phyloP scores from a whole-genome alignment of 2,329 filamentous ascomycete species.

The Aspergillus tamarii region DNA sequence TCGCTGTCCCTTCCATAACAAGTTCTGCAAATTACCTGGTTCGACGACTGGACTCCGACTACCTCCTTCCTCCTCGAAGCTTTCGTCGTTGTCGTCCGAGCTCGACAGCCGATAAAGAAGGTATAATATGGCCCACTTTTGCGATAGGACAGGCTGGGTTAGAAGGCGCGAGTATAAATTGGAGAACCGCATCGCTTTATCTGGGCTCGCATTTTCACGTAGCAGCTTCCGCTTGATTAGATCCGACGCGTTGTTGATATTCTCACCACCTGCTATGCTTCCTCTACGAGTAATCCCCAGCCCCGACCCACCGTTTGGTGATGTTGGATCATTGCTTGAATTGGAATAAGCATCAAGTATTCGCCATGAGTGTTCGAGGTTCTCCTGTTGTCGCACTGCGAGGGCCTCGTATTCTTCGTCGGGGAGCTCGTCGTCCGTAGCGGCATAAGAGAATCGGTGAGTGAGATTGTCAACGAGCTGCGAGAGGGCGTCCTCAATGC shows the following conservation, averaged over 20 bases:
- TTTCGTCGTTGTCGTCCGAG: slow-evolving; percentile 43
- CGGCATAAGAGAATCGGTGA: slow-evolving; percentile 38
- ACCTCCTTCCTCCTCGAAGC: slow-evolving; percentile 28
- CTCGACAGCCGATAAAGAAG: slow-evolving; percentile 84
- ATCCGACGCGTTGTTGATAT: slow-evolving; percentile 87
- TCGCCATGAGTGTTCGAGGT: slow-evolving; percentile 43
- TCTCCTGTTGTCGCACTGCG: slow-evolving; percentile 36
- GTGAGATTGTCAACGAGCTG: slow-evolving; percentile 48
- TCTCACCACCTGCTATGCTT: slow-evolving; percentile 40
- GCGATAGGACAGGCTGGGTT: slow-evolving; percentile 85
- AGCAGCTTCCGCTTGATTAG: slow-evolving; percentile 88
- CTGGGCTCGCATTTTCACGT: slow-evolving; percentile 71
- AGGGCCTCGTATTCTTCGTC: slow-evolving; percentile 39
- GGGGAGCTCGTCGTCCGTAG: slow-evolving; percentile 33
- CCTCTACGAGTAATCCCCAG: slow-evolving; percentile 29
- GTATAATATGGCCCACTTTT: slow-evolving; percentile 97
- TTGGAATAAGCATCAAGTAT: slow-evolving; percentile 37
- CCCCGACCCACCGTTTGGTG: slow-evolving; percentile 22
- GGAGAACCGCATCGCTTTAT: slow-evolving; percentile 79
- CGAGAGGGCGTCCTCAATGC: slow-evolving; percentile 48
- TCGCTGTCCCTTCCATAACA: slow-evolving; percentile 35
- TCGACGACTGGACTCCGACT: slow-evolving; percentile 46
- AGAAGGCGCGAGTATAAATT: slow-evolving; percentile 89
- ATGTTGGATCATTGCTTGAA: slow-evolving; percentile 10
- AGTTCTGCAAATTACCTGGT: slow-evolving; percentile 41